phyloP scores from a whole-genome alignment of 2,329 filamentous ascomycete genomes.

The Colletotrichum paranaense region DNA sequence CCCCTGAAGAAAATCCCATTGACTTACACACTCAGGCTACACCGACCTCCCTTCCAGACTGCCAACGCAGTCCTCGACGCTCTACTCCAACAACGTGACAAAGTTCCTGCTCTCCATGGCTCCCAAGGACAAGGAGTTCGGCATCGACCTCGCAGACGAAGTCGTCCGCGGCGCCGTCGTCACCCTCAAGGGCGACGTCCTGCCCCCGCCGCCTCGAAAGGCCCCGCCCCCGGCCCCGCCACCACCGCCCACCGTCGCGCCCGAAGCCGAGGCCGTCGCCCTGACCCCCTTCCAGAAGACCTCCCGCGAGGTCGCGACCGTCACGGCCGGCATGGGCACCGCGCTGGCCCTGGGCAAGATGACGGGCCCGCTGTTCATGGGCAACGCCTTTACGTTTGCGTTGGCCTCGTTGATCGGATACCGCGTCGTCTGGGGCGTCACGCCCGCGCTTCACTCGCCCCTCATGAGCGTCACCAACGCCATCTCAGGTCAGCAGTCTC shows the following conservation, averaged over 20 bases:
- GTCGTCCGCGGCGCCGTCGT: conserved; percentile 89
- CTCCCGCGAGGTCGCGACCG: conserved; percentile 77
- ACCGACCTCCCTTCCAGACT: conserved; percentile 89
- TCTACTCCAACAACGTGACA: conserved; percentile 95
- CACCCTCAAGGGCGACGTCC: conserved; percentile 79
- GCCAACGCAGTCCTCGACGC: conserved; percentile 87
- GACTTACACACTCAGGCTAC: conserved; percentile 66
- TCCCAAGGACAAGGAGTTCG: conserved; percentile 81
- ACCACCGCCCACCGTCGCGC: conserved; percentile 47
- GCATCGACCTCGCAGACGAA: conserved; percentile 84
- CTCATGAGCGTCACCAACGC: conserved; percentile 95
- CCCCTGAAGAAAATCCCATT: background rate
- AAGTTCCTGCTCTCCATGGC: conserved; percentile 88
- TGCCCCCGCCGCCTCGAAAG: conserved; percentile 81
- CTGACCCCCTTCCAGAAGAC: conserved; percentile 87
- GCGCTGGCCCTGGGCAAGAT: conserved; percentile 82
- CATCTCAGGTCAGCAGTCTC: conserved; percentile 71
- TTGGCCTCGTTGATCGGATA: conserved; percentile 89
- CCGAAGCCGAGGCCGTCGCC: conserved; percentile 70
- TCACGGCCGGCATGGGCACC: conserved; percentile 83
- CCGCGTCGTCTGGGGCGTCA: conserved; percentile 87
- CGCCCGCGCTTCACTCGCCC: conserved; percentile 85
- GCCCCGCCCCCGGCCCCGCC: conserved; percentile 64
- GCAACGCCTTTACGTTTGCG: conserved; percentile 86
- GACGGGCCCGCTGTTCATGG: conserved; percentile 87